Percentiles rank a stretch among this genome's conserved stretches.
These are phyloP conservation scores for Lumnitzera littorea DNA, from an alignment of 345 rosid species.

Conservation along the genomic window DNA sequence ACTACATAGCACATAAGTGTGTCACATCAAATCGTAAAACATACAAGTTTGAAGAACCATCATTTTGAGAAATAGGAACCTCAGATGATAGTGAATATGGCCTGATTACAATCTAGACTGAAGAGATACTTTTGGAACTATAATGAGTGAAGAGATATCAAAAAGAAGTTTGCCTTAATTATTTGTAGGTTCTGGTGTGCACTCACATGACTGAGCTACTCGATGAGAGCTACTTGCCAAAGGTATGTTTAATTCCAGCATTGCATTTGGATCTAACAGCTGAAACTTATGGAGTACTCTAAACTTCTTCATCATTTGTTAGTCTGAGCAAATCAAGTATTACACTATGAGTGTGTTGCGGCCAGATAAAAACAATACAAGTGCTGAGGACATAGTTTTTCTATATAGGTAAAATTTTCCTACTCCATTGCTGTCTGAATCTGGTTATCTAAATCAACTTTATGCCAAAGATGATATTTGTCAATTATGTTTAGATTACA, in stretches of 20 bases:
- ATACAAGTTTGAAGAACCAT: not conserved
- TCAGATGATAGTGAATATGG: not conserved
- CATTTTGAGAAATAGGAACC: not conserved
- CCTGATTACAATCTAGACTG: not conserved
- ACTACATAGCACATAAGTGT: too few species aligned
- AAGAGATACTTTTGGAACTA: not conserved
- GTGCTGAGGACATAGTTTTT: conserved; percentile 72
- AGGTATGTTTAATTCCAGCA: conserved; percentile 34
- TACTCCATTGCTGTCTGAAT: not conserved
- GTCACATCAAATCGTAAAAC: too few species aligned
- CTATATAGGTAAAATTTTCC: conserved; percentile 56
- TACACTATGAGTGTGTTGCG: conserved; percentile 90
- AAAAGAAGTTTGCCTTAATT: not conserved
- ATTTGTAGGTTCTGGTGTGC: conserved; percentile 68
- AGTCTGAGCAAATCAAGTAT: conserved; percentile 76
- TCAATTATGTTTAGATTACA: too few species aligned
- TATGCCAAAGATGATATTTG: too few species aligned
- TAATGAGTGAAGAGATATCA: too few species aligned
- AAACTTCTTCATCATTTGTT: conserved; percentile 13
- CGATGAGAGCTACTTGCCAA: conserved; percentile 55
- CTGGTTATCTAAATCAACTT: not conserved
- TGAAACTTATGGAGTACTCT: not conserved
- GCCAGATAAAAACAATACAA: conserved; percentile 48
- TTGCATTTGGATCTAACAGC: conserved; percentile 9
- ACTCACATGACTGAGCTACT: conserved; percentile 88